phyloP scores from a whole-genome alignment of 768 basidiomycete species.

The Piloderma croceum region DNA sequence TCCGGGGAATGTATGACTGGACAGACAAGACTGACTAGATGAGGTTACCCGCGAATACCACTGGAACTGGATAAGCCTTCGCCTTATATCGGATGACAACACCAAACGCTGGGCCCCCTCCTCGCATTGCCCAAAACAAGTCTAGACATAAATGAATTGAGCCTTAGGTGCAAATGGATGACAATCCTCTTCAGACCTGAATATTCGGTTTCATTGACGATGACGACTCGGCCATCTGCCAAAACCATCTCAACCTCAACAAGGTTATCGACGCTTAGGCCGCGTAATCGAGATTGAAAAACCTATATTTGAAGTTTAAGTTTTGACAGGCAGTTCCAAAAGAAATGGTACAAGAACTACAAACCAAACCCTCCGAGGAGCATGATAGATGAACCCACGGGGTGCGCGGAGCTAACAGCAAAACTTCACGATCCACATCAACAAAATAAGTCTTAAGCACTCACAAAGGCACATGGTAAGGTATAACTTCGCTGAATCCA shows the following conservation, averaged over 20 bases:
- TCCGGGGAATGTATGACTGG: constrained; percentile 8
- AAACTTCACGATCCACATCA: no score
- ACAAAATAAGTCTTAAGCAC: no score
- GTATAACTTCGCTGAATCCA: constrained; percentile 50
- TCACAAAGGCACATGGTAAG: constrained; percentile 79
- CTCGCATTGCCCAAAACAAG: constrained; percentile 84
- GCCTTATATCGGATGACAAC: constrained; percentile 88
- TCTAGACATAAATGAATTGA: constrained; percentile 37
- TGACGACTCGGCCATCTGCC: constrained; percentile 81
- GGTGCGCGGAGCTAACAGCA: constrained; percentile 63
- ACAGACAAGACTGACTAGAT: constrained; percentile 64
- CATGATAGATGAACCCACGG: constrained; percentile 76
- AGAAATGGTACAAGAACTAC: no score
- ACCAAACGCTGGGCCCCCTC: constrained; percentile 78
- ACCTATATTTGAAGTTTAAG: no score
- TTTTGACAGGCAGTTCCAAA: no score
- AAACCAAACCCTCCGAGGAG: constrained; percentile 84
- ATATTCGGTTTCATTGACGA: constrained; percentile 66
- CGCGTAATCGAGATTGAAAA: constrained; percentile 77
- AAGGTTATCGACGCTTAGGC: constrained; percentile 84
- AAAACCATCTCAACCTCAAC: constrained; percentile 91
- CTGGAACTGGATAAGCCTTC: constrained; percentile 82
- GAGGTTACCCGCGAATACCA: constrained; percentile 88
- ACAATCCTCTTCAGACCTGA: constrained; percentile 42
- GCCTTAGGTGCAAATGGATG: background rate